Evolutionary conservation across 305 asterid species (phyloP).

Genomic region (Euphrasia arctica): DNA sequence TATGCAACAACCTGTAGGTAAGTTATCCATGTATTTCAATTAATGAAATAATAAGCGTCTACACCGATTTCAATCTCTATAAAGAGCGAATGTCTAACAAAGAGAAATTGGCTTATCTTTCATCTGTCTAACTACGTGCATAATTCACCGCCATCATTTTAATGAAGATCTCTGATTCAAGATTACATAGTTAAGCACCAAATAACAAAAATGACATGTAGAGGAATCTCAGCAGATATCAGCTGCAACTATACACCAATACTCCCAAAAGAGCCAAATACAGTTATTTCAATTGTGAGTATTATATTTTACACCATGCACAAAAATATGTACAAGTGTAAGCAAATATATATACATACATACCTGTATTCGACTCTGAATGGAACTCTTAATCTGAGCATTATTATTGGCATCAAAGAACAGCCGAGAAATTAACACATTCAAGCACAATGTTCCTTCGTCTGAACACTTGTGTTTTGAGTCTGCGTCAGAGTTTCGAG

Average conservation of each 20-base stretch:
- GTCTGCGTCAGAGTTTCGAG: conserved; percentile 54
- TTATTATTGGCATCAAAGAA: conserved; percentile 89
- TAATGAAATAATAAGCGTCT: no score
- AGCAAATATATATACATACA: conserved; percentile 18
- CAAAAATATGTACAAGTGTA: not conserved
- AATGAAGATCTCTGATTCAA: not conserved
- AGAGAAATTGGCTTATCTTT: not conserved
- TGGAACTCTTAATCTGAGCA: conserved; percentile 43
- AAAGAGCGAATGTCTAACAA: no score
- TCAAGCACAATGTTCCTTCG: conserved; percentile 82
- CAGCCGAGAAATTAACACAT: conserved; percentile 66
- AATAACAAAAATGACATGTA: not conserved
- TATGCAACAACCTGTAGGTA: no score
- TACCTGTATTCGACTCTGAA: conserved; percentile 82
- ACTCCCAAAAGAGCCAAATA: not conserved
- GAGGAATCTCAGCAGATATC: not conserved
- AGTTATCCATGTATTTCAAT: no score
- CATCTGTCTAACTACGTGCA: not conserved
- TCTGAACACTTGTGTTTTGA: conserved; percentile 51
- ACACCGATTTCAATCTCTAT: no score
- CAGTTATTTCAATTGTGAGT: not conserved
- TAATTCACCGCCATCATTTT: not conserved
- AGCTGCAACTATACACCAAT: not conserved
- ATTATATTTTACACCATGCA: not conserved
- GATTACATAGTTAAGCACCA: not conserved